Evolutionary conservation across 306 rosid genomes (phyloP).

Genomic region (Adenanthera pavonina): DNA sequence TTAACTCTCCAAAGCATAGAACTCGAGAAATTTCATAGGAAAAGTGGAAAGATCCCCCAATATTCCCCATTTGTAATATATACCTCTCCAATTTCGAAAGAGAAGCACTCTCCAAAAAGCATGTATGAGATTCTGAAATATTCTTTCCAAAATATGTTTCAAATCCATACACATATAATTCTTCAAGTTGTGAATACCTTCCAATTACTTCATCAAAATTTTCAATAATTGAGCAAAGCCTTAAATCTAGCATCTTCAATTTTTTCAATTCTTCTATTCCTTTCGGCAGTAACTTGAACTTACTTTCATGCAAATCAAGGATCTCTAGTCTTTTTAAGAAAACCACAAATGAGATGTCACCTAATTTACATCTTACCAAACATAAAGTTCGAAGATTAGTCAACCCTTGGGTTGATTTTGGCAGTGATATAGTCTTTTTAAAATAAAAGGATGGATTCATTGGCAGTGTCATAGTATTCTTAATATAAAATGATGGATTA

Average conservation of each 20-base stretch:
- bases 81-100: neutral
- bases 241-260: neutral
- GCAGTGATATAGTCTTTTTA: neutral
- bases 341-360: neutral
- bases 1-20: neutral
- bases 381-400: neutral
- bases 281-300: neutral
- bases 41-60: too few relatives aligned
- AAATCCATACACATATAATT: neutral
- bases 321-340: neutral
- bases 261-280: neutral
- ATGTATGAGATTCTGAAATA: neutral
- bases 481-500: too few relatives aligned
- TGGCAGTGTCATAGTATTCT: too few relatives aligned
- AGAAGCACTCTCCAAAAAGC: neutral
- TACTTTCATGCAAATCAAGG: neutral
- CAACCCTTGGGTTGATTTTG: neutral
- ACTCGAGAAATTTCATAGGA: neutral
- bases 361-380: neutral
- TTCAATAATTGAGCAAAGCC: neutral
- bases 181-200: conserved; percentile 11
- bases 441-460: neutral
- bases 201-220: neutral
- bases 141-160: too few relatives aligned
- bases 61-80: neutral